A percentile compares a stretch with the other conserved stretches of the same genome.
These are phyloP conservation scores for Saccharomyces hybrid DNA, from an alignment of 1,139 yeast species.

Conservation along the genomic window DNA sequence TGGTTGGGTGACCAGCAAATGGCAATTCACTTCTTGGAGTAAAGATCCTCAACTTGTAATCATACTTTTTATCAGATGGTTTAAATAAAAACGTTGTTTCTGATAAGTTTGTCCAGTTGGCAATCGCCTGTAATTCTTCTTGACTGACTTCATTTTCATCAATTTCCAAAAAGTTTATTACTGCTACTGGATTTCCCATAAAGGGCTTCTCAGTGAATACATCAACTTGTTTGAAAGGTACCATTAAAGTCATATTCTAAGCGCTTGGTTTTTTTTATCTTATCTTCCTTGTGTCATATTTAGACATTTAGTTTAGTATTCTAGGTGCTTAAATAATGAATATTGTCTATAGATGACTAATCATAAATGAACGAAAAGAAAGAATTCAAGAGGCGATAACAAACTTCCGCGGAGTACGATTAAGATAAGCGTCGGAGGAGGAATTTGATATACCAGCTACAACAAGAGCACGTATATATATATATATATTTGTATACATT, in stretches of 20 bases:
- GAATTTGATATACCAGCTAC: not conserved
- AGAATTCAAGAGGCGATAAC: not conserved
- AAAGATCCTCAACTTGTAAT: slow-evolving; percentile 44
- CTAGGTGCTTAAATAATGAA: not conserved
- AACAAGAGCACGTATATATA: not conserved
- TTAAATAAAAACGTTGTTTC: slow-evolving; percentile 46
- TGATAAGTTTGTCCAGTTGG: slow-evolving; percentile 51
- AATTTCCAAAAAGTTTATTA: slow-evolving; percentile 25
- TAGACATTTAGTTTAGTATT: not conserved
- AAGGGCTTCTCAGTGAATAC: slow-evolving; percentile 40
- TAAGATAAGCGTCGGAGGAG: not conserved
- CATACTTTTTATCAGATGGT: slow-evolving; percentile 35
- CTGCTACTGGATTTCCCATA: slow-evolving; percentile 53
- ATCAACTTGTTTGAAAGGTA: slow-evolving; percentile 43
- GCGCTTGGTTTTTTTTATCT: no score
- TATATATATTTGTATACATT: slow-evolving; percentile 6
- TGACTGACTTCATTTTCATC: slow-evolving; percentile 22
- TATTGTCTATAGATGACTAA: not conserved
- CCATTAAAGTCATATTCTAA: slow-evolving; percentile 9
- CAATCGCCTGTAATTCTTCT: slow-evolving; percentile 40
- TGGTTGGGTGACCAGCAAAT: slow-evolving; percentile 56
- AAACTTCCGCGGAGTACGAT: not conserved
- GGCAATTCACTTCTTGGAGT: slow-evolving; percentile 42
- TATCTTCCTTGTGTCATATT: not conserved
- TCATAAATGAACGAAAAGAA: not conserved